Evolutionary conservation across 192 early-diverging fungal species (phyloP).

Genomic region (Allomyces arbusculus): DNA sequence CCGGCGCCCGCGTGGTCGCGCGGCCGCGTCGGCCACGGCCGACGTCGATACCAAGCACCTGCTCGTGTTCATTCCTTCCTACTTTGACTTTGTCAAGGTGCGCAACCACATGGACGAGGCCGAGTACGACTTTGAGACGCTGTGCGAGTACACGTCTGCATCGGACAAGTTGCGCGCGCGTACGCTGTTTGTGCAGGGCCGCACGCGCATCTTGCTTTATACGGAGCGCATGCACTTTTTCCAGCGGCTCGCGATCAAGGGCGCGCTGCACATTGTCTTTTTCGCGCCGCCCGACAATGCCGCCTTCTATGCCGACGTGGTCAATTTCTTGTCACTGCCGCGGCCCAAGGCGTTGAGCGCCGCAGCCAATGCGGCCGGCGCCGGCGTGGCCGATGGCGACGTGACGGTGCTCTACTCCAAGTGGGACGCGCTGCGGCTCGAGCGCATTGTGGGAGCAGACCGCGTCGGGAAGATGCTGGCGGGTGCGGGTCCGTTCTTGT

Average conservation of each 20-base stretch:
- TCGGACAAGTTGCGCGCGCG: conserved; percentile 59
- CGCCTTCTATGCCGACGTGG: conserved; percentile 71
- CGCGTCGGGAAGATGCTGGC: conserved; percentile 50
- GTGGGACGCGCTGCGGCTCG: conserved; percentile 69
- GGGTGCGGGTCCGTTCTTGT: conserved; percentile 5
- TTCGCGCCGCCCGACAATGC: conserved; percentile 74
- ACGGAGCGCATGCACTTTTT: conserved; percentile 97
- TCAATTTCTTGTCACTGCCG: conserved; percentile 48
- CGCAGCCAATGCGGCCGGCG: conserved; percentile 15
- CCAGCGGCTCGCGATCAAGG: conserved; percentile 63
- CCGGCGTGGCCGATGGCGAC: conserved; percentile 27
- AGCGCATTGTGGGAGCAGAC: conserved; percentile 67
- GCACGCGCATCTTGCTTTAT: conserved; percentile 51
- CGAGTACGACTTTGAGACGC: conserved; percentile 47
- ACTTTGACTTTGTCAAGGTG: conserved; percentile 90
- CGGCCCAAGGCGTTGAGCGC: conserved; percentile 17
- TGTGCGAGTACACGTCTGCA: conserved; percentile 77
- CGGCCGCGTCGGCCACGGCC: conserved; percentile 15
- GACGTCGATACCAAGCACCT: conserved; percentile 5
- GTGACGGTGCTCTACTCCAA: conserved; percentile 43
- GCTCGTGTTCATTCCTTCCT: conserved; percentile 71
- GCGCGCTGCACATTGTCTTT: conserved; percentile 65
- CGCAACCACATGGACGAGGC: conserved; percentile 69
- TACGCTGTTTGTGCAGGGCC: conserved; percentile 58
- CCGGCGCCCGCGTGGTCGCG: conserved; percentile 4